Evolutionary conservation across 305 asterid species (phyloP).

Genomic region (Fraxinus floribunda): DNA sequence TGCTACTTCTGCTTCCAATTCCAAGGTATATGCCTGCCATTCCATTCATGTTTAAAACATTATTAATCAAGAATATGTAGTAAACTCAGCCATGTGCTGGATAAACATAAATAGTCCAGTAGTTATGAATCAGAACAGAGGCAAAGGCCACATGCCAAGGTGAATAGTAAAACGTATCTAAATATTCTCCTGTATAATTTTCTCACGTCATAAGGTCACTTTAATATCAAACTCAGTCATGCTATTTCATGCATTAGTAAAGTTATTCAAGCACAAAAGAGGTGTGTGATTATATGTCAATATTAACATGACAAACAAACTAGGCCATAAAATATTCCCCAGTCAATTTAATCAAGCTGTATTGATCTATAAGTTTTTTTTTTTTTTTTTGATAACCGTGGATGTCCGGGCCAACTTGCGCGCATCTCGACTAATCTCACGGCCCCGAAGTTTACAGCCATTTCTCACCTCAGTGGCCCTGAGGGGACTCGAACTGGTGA

Average conservation of each 20-base stretch:
- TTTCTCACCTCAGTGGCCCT: too few relatives aligned
- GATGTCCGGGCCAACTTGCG: too few relatives aligned
- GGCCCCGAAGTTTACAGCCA: too few relatives aligned
- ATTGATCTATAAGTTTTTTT: background rate
- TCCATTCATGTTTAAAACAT: slow-evolving; percentile 13
- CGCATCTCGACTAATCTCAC: too few relatives aligned
- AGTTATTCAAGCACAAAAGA: background rate
- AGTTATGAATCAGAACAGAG: slow-evolving; percentile 2
- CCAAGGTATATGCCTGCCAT: slow-evolving; percentile 80
- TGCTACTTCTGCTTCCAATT: slow-evolving; percentile 91
- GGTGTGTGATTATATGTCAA: background rate
- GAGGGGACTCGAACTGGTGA: too few relatives aligned
- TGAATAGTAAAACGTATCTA: background rate
- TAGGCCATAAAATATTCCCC: background rate
- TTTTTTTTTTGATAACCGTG: too few relatives aligned
- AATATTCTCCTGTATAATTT: background rate
- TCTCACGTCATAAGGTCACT: background rate
- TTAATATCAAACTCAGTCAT: background rate
- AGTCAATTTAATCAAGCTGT: background rate
- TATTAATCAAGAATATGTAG: background rate
- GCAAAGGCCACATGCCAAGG: background rate
- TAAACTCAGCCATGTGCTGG: background rate
- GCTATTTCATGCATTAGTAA: background rate
- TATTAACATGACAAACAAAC: background rate
- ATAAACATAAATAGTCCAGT: background rate